Evolutionary conservation across 2,329 filamentous ascomycete genomes (phyloP).

Genomic region (Boeremia lycopersici): DNA sequence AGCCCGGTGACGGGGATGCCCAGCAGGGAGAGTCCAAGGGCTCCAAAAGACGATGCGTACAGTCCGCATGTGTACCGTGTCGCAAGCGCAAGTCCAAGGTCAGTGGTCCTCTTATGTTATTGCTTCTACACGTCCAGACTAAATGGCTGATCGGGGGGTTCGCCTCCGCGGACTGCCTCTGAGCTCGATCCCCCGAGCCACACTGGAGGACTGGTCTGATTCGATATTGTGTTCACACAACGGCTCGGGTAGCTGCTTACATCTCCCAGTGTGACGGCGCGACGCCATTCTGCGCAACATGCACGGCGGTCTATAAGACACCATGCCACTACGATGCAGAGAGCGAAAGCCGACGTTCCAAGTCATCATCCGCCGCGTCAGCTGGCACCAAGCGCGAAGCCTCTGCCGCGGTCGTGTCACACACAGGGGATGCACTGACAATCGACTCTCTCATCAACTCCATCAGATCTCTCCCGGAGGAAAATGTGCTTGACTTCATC

Average conservation of each 20-base stretch:
- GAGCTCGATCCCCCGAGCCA: neutral
- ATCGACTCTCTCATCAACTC: slow-evolving; percentile 51
- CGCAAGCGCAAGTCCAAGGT: slow-evolving; percentile 59
- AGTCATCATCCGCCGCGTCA: slow-evolving; percentile 36
- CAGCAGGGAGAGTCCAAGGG: slow-evolving; percentile 33
- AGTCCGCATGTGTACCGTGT: slow-evolving; percentile 56
- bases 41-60: slow-evolving; percentile 44
- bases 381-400: slow-evolving; percentile 41
- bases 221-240: neutral
- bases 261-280: slow-evolving; percentile 55
- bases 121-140: neutral
- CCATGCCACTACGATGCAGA: slow-evolving; percentile 58
- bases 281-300: slow-evolving; percentile 57
- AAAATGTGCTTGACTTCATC: slow-evolving; percentile 51
- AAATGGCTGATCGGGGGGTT: slow-evolving; percentile 15
- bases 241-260: slow-evolving; percentile 20
- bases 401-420: slow-evolving; percentile 19
- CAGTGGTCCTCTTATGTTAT: slow-evolving; percentile 17
- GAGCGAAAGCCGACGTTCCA: slow-evolving; percentile 54
- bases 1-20: slow-evolving; percentile 28
- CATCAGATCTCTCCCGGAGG: slow-evolving; percentile 53
- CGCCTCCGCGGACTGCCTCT: slow-evolving; percentile 29
- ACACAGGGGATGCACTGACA: slow-evolving; percentile 20
- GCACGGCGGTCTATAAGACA: slow-evolving; percentile 57
- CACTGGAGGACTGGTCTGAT: neutral